Evolutionary conservation across 2,329 filamentous ascomycete species (phyloP), one percentile per base, ranked within the genome.

Genomic region (Sporothrix protearum): DNA sequence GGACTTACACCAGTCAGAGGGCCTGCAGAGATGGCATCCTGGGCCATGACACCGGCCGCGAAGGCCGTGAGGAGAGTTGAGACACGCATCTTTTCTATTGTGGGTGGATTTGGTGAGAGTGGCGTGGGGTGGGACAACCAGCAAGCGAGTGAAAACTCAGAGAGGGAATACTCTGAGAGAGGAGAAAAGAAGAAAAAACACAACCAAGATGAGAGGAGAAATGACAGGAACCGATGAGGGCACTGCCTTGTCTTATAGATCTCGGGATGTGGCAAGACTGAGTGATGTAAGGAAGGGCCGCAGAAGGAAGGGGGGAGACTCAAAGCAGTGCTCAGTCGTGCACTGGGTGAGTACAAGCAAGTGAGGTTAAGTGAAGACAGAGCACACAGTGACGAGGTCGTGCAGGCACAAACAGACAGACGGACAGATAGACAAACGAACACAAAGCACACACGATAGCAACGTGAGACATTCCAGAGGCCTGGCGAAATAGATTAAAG

Each of bases 51-150:
- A 28, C 55, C 59, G 25, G 66, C 59, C 30, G 71, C 73, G 10
- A 57, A 53, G n/a, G 67, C 51, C 1, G 70, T 42, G n/a, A 75
- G 45, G 7, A 73, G 63, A 39, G 66, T 22, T 14, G 73, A 75
- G 67, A 33, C 51, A 25, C 72, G 73, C 74, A 74, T 75, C 3
- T n/a, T 64, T 14, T 12, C 14, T 45, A 8, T 55, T 9, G 12
- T 14, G 22, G 49, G 14, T 49, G n/a, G 36, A 9, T 45, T 19
- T 22, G 12, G 14, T 16, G 69, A 63, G 22, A 30, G 28, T n/a
- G 64, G 22, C 51, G 22, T 33, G 39, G 28, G 19, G 47, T n/a
- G 30, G 49, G 3, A 6, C 19, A n/a, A n/a, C 16, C 25, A 30
- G 45, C 30, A 39, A 22, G 47, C 22, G 61, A 22, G 36, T 39